Evolutionary conservation across 2,329 filamentous ascomycete species (phyloP).

Genomic region (Trichothecium roseum): DNA sequence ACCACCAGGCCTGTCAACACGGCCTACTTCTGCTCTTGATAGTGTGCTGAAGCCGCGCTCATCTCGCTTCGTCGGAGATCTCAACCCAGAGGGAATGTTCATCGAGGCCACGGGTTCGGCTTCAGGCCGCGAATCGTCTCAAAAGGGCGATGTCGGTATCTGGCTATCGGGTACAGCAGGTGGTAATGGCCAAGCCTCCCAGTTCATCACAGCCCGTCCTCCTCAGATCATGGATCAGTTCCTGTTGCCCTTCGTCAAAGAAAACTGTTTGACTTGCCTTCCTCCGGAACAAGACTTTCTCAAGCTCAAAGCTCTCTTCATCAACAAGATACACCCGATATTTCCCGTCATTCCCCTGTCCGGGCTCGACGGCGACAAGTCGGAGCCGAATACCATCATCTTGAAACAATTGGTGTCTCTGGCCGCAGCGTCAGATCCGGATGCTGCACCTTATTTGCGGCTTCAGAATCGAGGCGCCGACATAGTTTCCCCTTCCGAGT

Average conservation of each 20-base stretch:
- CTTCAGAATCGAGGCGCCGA: conserved; percentile 26
- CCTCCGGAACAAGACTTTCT: conserved; percentile 36
- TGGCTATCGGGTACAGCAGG: conserved; percentile 32
- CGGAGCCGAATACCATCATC: conserved; percentile 28
- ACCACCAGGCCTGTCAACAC: conserved; percentile 4
- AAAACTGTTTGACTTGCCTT: conserved; percentile 35
- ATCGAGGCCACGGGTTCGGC: conserved; percentile 37
- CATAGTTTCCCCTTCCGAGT: conserved; percentile 33
- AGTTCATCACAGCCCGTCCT: conserved; percentile 26
- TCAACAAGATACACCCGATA: conserved; percentile 43
- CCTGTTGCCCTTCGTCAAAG: conserved; percentile 30
- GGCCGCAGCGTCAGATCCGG: conserved; percentile 39
- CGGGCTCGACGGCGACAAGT: conserved; percentile 16
- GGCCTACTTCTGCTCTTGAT: conserved; percentile 4
- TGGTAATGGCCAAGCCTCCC: conserved; percentile 17
- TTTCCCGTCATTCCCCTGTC: conserved; percentile 38
- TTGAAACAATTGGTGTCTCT: conserved; percentile 45
- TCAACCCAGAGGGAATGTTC: conserved; percentile 51
- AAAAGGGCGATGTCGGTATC: conserved; percentile 44
- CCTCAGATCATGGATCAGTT: conserved; percentile 28
- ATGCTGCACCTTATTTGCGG: conserved; percentile 32
- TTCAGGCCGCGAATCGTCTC: conserved; percentile 22
- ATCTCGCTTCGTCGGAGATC: conserved; percentile 44
- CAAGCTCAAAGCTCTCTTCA: conserved; percentile 33
- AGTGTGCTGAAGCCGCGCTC: conserved; percentile 15